Evolutionary conservation across 148 eudicot genomes (phyloP).

Genomic region (Rhododendron vialii): DNA sequence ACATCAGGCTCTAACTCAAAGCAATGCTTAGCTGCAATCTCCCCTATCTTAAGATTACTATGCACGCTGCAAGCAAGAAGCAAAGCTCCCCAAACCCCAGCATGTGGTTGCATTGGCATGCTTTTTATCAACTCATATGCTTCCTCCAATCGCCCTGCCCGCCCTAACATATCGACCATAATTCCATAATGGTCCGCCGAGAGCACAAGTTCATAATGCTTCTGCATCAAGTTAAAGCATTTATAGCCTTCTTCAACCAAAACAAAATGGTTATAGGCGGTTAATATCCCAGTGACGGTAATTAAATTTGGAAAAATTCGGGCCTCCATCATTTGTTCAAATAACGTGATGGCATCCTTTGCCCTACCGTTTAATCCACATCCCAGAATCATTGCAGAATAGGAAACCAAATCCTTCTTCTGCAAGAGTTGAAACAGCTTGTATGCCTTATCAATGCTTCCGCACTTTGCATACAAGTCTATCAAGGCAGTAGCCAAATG

Average conservation of each 20-base stretch:
- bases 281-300: constrained; percentile 66
- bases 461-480: constrained; percentile 76
- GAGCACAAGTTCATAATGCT: constrained; percentile 46
- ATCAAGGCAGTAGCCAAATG: constrained; percentile 64
- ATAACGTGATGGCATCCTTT: constrained; percentile 49
- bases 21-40: constrained; percentile 74
- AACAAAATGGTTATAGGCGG: constrained; percentile 79
- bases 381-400: constrained; percentile 81
- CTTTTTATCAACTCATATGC: constrained; percentile 65
- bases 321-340: constrained; percentile 52
- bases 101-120: constrained; percentile 76
- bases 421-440: constrained; percentile 43
- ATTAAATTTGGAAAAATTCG: constrained; percentile 53
- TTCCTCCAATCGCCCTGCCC: constrained; percentile 65
- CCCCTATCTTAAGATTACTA: constrained; percentile 65
- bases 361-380: constrained; percentile 66
- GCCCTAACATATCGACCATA: constrained; percentile 79
- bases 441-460: constrained; percentile 58
- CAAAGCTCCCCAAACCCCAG: constrained; percentile 93
- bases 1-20: constrained; percentile 56
- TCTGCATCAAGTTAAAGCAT: constrained; percentile 54
- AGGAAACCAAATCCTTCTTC: constrained; percentile 72
- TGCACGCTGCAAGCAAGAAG: constrained; percentile 74
- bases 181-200: constrained; percentile 69
- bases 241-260: constrained; percentile 72